Evolutionary conservation across 192 early-diverging fungal genomes (phyloP).

Genomic region (Backusella parvicylindrica): DNA sequence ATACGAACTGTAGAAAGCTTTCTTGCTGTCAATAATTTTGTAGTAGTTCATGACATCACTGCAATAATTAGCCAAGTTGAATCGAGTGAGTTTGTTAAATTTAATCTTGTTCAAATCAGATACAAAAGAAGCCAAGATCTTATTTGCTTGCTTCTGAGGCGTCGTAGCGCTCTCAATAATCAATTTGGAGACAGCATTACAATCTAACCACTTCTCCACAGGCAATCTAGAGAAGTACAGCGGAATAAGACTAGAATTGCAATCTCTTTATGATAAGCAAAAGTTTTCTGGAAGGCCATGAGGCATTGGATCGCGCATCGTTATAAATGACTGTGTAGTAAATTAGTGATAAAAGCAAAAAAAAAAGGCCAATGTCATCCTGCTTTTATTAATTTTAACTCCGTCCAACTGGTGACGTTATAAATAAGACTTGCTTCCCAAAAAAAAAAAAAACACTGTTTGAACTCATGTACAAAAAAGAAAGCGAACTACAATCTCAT

Average conservation of each 20-base stretch:
- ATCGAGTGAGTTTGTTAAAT: neutral
- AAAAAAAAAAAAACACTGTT: neutral
- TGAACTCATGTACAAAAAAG: neutral
- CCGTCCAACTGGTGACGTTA: neutral
- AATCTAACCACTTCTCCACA: conserved; percentile 5
- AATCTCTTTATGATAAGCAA: conserved; percentile 1
- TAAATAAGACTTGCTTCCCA: conserved; percentile 1
- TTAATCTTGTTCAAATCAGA: conserved; percentile 4
- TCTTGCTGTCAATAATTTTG: neutral
- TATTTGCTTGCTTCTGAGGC: conserved; percentile 2
- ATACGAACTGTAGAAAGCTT: conserved; percentile 3
- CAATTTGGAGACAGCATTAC: conserved; percentile 1
- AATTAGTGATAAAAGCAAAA: too few species aligned
- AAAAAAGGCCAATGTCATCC: neutral
- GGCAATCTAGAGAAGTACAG: neutral
- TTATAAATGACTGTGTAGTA: neutral
- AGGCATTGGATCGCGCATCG: conserved; percentile 4
- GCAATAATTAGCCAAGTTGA: neutral
- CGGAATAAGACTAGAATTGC: conserved; percentile 1
- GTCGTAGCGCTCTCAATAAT: conserved; percentile 2
- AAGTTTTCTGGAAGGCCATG: neutral
- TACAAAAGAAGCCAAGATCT: neutral
- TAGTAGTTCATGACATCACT: neutral
- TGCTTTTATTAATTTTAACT: neutral
- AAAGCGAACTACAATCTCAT: neutral